Percentiles rank a stretch among this genome's conserved stretches.
phyloP scores from a whole-genome alignment of 1,139 yeast genomes.

The Blastobotrys petasosporus region DNA sequence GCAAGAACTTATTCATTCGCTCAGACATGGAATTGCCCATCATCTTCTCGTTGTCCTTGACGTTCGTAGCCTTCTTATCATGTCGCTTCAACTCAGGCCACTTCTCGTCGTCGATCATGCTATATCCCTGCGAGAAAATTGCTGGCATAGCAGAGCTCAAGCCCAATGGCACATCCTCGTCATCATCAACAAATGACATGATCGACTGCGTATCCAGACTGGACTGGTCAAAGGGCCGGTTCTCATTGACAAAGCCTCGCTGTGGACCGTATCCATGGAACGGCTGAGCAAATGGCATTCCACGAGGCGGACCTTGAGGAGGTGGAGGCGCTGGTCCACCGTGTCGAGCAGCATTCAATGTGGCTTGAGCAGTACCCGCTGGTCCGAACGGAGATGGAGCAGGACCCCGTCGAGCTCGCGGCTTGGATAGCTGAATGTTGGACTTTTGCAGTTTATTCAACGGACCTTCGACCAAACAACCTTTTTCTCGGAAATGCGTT shows the following conservation, averaged over 20 bases:
- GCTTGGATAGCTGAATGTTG: slow-evolving; percentile 43
- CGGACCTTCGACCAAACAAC: slow-evolving; percentile 90
- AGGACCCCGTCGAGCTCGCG: slow-evolving; percentile 17
- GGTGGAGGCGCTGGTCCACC: not conserved
- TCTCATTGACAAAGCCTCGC: slow-evolving; percentile 8
- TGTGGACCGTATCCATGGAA: too few species aligned
- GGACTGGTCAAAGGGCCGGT: slow-evolving; percentile 13
- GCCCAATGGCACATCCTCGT: slow-evolving; percentile 18
- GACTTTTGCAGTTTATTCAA: slow-evolving; percentile 72
- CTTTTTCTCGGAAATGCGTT: slow-evolving; percentile 73
- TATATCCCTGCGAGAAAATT: slow-evolving; percentile 17
- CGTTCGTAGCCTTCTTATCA: not conserved
- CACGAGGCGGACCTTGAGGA: too few species aligned
- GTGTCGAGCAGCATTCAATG: too few species aligned
- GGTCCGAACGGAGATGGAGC: too few species aligned
- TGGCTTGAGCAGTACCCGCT: too few species aligned
- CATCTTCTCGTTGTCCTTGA: slow-evolving; percentile 4
- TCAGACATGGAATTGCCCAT: slow-evolving; percentile 43
- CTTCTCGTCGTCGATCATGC: slow-evolving; percentile 4
- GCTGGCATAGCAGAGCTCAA: slow-evolving; percentile 18
- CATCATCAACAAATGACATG: slow-evolving; percentile 40
- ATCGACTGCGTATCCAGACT: slow-evolving; percentile 48
- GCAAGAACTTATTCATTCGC: slow-evolving; percentile 36
- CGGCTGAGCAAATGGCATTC: too few species aligned
- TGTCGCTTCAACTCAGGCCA: slow-evolving; percentile 4